A percentile compares a stretch with the other conserved stretches of the same genome.
Conservation (phyloP, 768 basidiomycete species). For the Coprinopsis cinerea region DNA sequence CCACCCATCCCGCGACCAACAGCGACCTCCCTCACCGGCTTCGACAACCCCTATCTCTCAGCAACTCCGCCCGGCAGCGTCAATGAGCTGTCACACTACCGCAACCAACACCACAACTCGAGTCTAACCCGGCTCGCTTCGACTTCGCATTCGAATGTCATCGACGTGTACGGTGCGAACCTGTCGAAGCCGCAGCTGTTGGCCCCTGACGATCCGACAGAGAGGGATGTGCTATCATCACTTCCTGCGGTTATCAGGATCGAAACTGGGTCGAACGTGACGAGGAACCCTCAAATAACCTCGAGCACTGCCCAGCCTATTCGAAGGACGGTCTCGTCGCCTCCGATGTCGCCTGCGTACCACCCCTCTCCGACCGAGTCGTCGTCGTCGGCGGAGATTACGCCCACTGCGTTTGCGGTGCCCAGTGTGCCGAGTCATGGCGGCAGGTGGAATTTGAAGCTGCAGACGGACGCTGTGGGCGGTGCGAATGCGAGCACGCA, state of each 20-base stretch:
- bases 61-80: conserved; percentile 7
- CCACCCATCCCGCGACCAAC: conserved; percentile 28
- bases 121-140: conserved; percentile 5
- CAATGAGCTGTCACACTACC: conserved; percentile 7
- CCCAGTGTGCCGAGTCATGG: conserved; percentile 8
- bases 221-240: neutral
- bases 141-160: conserved; percentile 1
- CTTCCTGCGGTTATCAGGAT: conserved; percentile 21
- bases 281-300: conserved; percentile 7
- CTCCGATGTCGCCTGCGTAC: conserved; percentile 18
- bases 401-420: conserved; percentile 15
- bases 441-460: conserved; percentile 24
- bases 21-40: conserved; percentile 29
- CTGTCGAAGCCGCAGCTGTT: conserved; percentile 1
- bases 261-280: conserved; percentile 6
- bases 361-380: conserved; percentile 20
- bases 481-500: conserved; percentile 33
- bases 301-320: conserved; percentile 12
- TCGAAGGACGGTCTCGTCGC: conserved; percentile 21
- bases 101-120: conserved; percentile 21
- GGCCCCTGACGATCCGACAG: neutral
- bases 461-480: conserved; percentile 22
- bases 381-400: conserved; percentile 13
- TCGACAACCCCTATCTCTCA: conserved; percentile 18
- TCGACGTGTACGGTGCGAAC: conserved; percentile 3